Evolutionary conservation across 1,284 basidiomycete species (phyloP).

Genomic region (Ceratobasidium theobromae): DNA sequence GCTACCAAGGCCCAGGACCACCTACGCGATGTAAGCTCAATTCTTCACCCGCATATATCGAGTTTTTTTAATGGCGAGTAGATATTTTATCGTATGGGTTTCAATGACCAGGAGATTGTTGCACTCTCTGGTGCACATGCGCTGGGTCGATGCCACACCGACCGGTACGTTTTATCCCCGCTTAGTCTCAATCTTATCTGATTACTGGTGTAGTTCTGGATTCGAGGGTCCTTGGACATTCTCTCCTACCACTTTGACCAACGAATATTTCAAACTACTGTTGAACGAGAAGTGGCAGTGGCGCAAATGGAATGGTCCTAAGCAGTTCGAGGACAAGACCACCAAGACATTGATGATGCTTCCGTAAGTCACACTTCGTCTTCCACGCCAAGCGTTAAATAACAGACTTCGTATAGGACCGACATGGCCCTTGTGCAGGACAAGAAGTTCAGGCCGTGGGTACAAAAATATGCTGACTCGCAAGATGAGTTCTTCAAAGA

Average conservation of each 20-base stretch:
- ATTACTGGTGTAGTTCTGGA: conserved; percentile 60
- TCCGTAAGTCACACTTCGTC: conserved; percentile 56
- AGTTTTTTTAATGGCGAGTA: conserved; percentile 39
- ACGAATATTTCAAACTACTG: conserved; percentile 88
- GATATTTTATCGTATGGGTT: conserved; percentile 74
- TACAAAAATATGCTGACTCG: conserved; percentile 80
- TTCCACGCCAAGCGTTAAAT: not conserved
- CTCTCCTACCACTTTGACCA: conserved; percentile 83
- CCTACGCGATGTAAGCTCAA: conserved; percentile 63
- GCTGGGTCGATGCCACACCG: conserved; percentile 88
- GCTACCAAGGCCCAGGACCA: conserved; percentile 83
- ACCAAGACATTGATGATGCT: conserved; percentile 94
- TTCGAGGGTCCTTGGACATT: conserved; percentile 92
- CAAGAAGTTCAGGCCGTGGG: conserved; percentile 85
- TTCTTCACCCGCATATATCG: not conserved
- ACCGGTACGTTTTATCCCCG: conserved; percentile 51
- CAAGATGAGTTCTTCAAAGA: conserved; percentile 88
- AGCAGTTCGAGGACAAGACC: conserved; percentile 92
- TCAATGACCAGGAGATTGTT: conserved; percentile 97
- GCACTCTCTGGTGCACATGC: conserved; percentile 94
- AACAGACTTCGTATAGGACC: conserved; percentile 51
- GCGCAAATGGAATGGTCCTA: conserved; percentile 89
- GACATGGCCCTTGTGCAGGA: conserved; percentile 83
- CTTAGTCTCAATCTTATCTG: not conserved
- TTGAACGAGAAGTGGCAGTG: conserved; percentile 87